phyloP scores from a whole-genome alignment of 306 rosid genomes.

The Citrullus amarus region DNA sequence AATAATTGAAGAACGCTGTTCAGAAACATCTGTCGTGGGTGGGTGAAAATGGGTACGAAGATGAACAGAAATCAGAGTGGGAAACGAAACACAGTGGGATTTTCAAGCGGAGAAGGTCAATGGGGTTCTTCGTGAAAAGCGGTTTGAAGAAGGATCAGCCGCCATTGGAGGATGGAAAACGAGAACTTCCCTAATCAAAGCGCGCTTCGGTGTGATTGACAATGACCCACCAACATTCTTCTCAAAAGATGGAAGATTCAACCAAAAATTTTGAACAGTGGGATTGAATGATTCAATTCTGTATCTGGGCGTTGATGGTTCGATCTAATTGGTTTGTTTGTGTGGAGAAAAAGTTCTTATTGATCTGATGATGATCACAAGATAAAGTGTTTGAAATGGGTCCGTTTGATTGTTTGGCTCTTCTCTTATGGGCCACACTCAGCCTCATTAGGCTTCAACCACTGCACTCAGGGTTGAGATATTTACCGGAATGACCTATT shows the following conservation, averaged over 20 bases:
- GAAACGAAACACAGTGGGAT: background rate
- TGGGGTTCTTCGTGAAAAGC: background rate
- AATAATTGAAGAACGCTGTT: conserved; percentile 3
- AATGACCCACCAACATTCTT: background rate
- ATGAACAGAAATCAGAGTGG: background rate
- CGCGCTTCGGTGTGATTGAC: background rate
- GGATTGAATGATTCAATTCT: background rate
- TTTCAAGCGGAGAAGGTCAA: background rate
- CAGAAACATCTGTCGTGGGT: background rate
- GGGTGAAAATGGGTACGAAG: background rate
- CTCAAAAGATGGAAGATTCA: background rate
- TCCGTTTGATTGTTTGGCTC: background rate
- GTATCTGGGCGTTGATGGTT: background rate
- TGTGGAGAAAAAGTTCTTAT: background rate
- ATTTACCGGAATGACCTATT: no score
- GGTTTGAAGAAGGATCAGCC: background rate
- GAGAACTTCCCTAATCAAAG: background rate
- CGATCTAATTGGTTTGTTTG: background rate
- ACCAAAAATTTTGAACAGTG: background rate
- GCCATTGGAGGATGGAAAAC: background rate
- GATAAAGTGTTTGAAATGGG: background rate
- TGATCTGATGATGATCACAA: background rate
- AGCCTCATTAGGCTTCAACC: background rate
- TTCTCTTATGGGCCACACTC: background rate
- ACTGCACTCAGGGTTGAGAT: background rate